Conservation (phyloP, 1,139 yeast genomes). For the Pichia inconspicua region DNA sequence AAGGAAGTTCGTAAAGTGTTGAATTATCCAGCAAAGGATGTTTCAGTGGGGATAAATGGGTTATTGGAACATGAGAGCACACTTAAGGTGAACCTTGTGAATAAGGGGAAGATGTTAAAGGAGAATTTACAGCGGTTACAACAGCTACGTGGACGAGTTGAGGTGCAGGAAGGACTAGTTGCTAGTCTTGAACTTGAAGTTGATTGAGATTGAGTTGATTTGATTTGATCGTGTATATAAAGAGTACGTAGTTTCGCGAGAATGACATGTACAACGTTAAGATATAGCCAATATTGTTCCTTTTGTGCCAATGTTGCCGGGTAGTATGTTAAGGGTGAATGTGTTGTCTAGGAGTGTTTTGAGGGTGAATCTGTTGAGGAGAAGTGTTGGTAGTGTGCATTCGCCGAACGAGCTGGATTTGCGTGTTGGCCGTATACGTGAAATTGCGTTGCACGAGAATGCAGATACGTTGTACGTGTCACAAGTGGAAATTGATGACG, state of each 20-base stretch:
- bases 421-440: slow-evolving; percentile 39
- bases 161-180: slow-evolving; percentile 33
- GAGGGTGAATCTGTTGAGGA: neutral
- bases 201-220: no score
- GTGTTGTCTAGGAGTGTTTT: neutral
- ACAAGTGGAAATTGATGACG: slow-evolving; percentile 30
- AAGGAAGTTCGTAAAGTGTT: slow-evolving; percentile 79
- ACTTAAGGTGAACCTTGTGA: slow-evolving; percentile 52
- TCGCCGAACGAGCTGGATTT: slow-evolving; percentile 19
- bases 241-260: neutral
- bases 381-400: neutral
- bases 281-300: neutral
- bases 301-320: neutral
- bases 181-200: slow-evolving; percentile 13
- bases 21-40: slow-evolving; percentile 76
- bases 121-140: slow-evolving; percentile 55
- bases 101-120: slow-evolving; percentile 49
- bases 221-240: neutral
- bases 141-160: slow-evolving; percentile 30
- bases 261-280: no score
- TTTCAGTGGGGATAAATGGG: slow-evolving; percentile 67
- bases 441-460: slow-evolving; percentile 39
- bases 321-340: neutral
- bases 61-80: slow-evolving; percentile 54
- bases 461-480: slow-evolving; percentile 52